Conservation (phyloP, 352 stramenopile species). For the Albugo laibachii region DNA sequence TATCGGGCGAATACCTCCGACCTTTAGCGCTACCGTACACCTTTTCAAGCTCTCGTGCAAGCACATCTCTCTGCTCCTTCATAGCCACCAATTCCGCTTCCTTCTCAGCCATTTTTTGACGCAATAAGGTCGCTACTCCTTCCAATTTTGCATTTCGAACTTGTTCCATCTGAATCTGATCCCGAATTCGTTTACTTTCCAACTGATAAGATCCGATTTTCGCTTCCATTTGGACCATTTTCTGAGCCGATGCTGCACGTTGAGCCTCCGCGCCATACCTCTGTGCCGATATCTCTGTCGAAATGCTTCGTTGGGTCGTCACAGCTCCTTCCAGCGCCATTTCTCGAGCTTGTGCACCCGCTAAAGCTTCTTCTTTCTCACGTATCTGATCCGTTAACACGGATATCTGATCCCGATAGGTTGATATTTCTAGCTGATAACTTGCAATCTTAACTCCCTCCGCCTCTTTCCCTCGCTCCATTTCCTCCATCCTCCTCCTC, state of each 20-base stretch:
- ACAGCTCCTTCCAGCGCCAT: conserved; percentile 16
- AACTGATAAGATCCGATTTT: conserved; percentile 53
- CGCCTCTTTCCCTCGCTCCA: conserved; percentile 28
- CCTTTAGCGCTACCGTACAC: too few species aligned
- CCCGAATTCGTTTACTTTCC: conserved; percentile 33
- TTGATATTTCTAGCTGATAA: conserved; percentile 23
- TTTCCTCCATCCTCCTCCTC: conserved; percentile 11
- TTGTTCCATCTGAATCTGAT: conserved; percentile 32
- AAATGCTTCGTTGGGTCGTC: conserved; percentile 32
- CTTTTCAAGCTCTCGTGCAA: conserved; percentile 38
- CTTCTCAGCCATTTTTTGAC: conserved; percentile 40
- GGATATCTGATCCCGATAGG: conserved; percentile 62
- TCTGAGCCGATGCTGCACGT: conserved; percentile 47
- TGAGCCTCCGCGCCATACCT: conserved; percentile 53
- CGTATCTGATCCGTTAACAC: conserved; percentile 61
- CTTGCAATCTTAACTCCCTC: conserved; percentile 32
- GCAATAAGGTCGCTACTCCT: conserved; percentile 31
- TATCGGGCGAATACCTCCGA: too few species aligned
- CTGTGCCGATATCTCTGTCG: conserved; percentile 61
- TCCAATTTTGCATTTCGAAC: conserved; percentile 38
- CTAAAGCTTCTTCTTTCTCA: conserved; percentile 18
- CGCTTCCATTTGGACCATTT: conserved; percentile 53
- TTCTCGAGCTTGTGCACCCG: conserved; percentile 9
- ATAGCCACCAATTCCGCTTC: conserved; percentile 34
- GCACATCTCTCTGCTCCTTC: conserved; percentile 50